These are phyloP conservation scores for Trichoderma arundinaceum DNA, from an alignment of 2,329 filamentous ascomycete species.

Conservation along the genomic window DNA sequence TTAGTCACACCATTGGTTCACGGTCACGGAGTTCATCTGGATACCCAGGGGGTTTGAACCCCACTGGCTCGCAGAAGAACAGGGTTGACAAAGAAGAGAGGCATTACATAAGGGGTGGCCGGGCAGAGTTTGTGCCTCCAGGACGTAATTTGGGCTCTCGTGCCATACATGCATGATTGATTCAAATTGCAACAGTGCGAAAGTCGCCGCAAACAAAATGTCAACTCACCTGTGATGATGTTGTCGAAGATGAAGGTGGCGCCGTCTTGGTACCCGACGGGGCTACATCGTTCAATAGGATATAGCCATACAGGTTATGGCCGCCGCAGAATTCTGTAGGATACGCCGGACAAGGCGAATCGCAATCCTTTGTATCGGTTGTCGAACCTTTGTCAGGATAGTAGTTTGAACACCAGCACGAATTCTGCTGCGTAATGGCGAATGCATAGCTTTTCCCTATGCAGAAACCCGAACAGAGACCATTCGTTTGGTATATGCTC, in stretches of 20 bases:
- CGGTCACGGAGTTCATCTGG: conserved; percentile 40
- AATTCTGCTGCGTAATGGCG: conserved; percentile 67
- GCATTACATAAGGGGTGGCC: conserved; percentile 21
- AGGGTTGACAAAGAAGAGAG: conserved; percentile 29
- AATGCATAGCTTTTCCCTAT: conserved; percentile 60
- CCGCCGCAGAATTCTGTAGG: conserved; percentile 70
- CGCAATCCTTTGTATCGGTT: conserved; percentile 56
- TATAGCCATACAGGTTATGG: conserved; percentile 67
- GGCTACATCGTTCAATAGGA: conserved; percentile 54
- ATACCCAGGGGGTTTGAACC: conserved; percentile 39
- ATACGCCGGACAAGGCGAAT: conserved; percentile 70
- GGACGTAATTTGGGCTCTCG: conserved; percentile 22
- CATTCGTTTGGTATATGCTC: conserved; percentile 70
- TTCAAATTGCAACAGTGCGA: conserved; percentile 3
- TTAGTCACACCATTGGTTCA: conserved; percentile 44
- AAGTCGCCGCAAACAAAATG: conserved; percentile 12
- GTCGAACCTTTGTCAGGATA: conserved; percentile 56
- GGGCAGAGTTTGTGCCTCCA: conserved; percentile 27
- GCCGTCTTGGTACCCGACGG: conserved; percentile 62
- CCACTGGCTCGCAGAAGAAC: conserved; percentile 35
- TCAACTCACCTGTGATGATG: conserved; percentile 40
- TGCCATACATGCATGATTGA: conserved; percentile 8
- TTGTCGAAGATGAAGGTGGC: conserved; percentile 35
- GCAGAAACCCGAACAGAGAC: conserved; percentile 69
- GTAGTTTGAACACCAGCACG: conserved; percentile 79